Evolutionary conservation across 2,329 filamentous ascomycete species (phyloP), one percentile per base, ranked within the genome.

Genomic region (Trichophyton verrucosum): DNA sequence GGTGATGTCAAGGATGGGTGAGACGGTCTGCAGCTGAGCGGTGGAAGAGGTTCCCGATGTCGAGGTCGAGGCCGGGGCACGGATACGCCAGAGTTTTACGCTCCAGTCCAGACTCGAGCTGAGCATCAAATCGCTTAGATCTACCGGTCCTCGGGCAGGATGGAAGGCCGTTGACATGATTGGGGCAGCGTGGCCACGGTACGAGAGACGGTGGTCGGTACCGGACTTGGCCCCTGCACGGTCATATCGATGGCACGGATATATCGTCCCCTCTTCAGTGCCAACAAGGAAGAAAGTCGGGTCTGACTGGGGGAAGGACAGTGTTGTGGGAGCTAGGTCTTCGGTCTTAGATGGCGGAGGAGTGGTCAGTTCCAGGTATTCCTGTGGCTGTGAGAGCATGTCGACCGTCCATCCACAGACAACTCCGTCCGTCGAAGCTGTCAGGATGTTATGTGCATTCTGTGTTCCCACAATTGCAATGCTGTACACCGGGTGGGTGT

Each of bases 371-470:
- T 95, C 90, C 47, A 99, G 83, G 60, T 91, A 86, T 77, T 99
- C 94, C 74, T 97, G 92, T 0, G 94, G 94, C 73, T 96, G 90
- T 0, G 92, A 90, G 63, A 99, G 88, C 84, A 99, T 97, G 73
- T 99, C 95, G 65, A 96, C 90, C 60, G 89, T 91, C 94, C 94
- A 99, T 56, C 91, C 89, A 73, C 94, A 99, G 47, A 97, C 90
- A 8, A 95, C 90, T 60, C 94, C 94, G 70, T 99, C 94, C 0
- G 94, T 99, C 1, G 91, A 96, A 72, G 90, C 92, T 38, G 91
- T 96, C 68, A 99, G 88, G 71, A 99, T 96, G 74, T 97, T 99
- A 77, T 96, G 96, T 62, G 94, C 94, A 72, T 99, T 99, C 71
- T 97, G 94, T 0, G 95, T 99, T 65, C 94, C 94, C 57, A 99